These are phyloP conservation scores for Gyrodon lividus DNA, from an alignment of 768 basidiomycete species.

Conservation along the genomic window DNA sequence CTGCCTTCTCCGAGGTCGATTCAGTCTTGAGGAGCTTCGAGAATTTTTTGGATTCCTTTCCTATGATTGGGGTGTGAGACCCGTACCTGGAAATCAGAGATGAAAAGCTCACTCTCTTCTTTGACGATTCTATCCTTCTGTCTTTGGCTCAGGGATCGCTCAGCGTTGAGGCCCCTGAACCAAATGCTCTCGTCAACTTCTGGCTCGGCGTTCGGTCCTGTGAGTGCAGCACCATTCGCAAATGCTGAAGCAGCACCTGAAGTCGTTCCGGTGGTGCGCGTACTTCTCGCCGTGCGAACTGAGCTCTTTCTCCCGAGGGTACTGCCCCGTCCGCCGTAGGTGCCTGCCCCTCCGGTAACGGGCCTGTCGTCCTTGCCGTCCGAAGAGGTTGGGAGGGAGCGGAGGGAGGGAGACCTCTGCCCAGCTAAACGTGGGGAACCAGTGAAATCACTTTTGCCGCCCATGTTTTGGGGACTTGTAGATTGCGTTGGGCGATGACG, in stretches of 20 bases:
- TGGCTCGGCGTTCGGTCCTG: constrained; percentile 45
- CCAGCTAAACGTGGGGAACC: background rate
- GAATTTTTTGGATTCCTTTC: constrained; percentile 56
- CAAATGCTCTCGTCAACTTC: constrained; percentile 41
- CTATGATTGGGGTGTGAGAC: constrained; percentile 31
- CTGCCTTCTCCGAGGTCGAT: constrained; percentile 63
- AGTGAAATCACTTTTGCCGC: background rate
- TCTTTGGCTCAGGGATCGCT: constrained; percentile 46
- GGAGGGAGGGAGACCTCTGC: constrained; percentile 16
- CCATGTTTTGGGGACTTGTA: background rate
- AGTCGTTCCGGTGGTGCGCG: constrained; percentile 7
- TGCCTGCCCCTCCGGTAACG: background rate
- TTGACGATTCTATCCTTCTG: constrained; percentile 53
- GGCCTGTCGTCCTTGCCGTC: constrained; percentile 5
- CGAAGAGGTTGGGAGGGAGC: constrained; percentile 22
- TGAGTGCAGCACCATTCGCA: constrained; percentile 53
- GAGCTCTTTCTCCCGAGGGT: constrained; percentile 20
- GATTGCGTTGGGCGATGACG: background rate
- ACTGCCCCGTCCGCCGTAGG: background rate
- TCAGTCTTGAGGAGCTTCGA: constrained; percentile 72
- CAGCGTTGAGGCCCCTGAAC: constrained; percentile 46
- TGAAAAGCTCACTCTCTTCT: constrained; percentile 44
- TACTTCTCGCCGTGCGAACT: constrained; percentile 22
- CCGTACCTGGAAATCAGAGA: background rate
- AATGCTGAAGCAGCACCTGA: constrained; percentile 36